These are phyloP conservation scores for Colletotrichum camelliae DNA, from an alignment of 2,329 filamentous ascomycete species.

Conservation along the genomic window DNA sequence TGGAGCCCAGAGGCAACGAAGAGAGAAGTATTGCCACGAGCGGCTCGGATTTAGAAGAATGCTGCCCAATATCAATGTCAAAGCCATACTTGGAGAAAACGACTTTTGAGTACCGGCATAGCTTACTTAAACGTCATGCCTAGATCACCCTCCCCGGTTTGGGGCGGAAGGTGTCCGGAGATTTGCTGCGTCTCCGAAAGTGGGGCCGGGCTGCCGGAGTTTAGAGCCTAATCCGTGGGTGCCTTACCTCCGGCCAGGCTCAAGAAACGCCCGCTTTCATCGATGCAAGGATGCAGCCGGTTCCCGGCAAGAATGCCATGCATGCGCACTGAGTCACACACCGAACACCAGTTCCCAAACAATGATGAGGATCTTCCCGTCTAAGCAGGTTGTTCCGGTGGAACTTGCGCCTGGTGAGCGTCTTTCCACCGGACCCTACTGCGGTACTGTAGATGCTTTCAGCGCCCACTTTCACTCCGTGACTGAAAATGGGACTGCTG, in stretches of 20 bases:
- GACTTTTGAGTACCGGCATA: not conserved
- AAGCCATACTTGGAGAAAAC: not conserved
- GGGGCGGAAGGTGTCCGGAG: not conserved
- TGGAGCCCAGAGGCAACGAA: not conserved
- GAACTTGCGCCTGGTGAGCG: not conserved
- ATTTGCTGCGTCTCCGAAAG: not conserved
- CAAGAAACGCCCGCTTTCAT: not conserved
- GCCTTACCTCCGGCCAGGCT: not conserved
- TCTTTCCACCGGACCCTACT: not conserved
- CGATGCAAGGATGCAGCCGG: not conserved
- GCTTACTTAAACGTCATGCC: not conserved
- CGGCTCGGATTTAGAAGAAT: not conserved
- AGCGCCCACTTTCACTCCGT: not conserved
- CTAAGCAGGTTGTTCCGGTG: not conserved
- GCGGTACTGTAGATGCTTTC: not conserved
- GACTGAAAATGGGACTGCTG: not conserved
- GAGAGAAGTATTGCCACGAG: not conserved
- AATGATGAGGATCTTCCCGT: not conserved
- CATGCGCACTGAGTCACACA: not conserved
- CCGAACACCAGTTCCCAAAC: not conserved
- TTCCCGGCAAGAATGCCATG: not conserved
- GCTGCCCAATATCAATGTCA: not conserved
- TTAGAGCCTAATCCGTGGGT: not conserved
- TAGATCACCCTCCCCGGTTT: not conserved
- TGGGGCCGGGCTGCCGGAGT: constrained; percentile 5